Evolutionary conservation across 495 filamentous ascomycete genomes (phyloP).

Genomic region (Entonaema liquescens): DNA sequence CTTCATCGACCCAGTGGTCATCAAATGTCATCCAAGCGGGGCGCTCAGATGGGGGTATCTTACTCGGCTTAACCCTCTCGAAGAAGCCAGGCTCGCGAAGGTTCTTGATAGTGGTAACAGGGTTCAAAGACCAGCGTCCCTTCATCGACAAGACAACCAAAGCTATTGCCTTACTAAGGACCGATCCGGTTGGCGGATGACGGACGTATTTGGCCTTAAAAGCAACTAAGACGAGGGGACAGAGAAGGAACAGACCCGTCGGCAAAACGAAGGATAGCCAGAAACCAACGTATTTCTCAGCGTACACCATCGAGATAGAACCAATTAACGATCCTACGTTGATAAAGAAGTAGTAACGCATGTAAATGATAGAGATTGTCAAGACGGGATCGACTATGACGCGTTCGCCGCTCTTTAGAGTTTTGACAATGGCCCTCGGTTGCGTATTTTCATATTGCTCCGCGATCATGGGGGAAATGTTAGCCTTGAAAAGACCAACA

Average conservation of each 20-base stretch:
- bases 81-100: slow-evolving; percentile 67
- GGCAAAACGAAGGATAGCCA: slow-evolving; percentile 74
- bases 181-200: slow-evolving; percentile 68
- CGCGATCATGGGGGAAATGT: slow-evolving; percentile 67
- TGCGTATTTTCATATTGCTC: slow-evolving; percentile 61
- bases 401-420: slow-evolving; percentile 63
- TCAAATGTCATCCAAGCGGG: slow-evolving; percentile 78
- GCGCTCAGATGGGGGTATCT: slow-evolving; percentile 53
- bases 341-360: slow-evolving; percentile 75
- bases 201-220: slow-evolving; percentile 68
- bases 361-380: slow-evolving; percentile 68
- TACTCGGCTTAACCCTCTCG: slow-evolving; percentile 71
- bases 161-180: slow-evolving; percentile 66
- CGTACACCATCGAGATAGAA: slow-evolving; percentile 65
- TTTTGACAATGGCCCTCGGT: slow-evolving; percentile 52
- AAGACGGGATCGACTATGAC: slow-evolving; percentile 75
- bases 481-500: slow-evolving; percentile 73
- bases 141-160: slow-evolving; percentile 67
- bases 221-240: slow-evolving; percentile 68
- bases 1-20: slow-evolving; percentile 77
- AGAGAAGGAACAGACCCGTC: slow-evolving; percentile 64
- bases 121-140: slow-evolving; percentile 69
- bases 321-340: slow-evolving; percentile 70
- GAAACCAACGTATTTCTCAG: slow-evolving; percentile 79
- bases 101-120: slow-evolving; percentile 60